A percentile compares a stretch with the other conserved stretches of the same genome.
phyloP scores from a whole-genome alignment of 345 rosid species.

The Populus deltoides region DNA sequence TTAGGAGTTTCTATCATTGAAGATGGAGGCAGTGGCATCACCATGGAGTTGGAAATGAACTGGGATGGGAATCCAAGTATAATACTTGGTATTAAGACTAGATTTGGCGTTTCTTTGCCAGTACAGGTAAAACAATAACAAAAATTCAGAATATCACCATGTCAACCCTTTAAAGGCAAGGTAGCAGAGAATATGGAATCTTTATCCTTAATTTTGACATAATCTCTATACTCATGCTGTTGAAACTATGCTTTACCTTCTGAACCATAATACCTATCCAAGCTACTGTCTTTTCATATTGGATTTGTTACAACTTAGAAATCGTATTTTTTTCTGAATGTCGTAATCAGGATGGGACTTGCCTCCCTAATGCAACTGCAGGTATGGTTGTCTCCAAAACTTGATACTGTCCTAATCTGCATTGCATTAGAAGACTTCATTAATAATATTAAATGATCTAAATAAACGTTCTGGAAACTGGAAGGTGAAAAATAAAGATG shows the following conservation, averaged over 20 bases:
- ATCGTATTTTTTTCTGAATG: background rate
- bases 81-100: slow-evolving; percentile 33
- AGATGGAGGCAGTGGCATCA: slow-evolving; percentile 25
- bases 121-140: slow-evolving; percentile 27
- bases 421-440: background rate
- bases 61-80: slow-evolving; percentile 42
- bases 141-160: background rate
- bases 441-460: background rate
- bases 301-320: background rate
- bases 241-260: background rate
- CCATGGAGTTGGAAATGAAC: slow-evolving; percentile 41
- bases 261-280: no score
- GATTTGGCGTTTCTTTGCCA: slow-evolving; percentile 33
- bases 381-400: background rate
- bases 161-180: background rate
- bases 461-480: background rate
- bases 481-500: background rate
- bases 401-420: background rate
- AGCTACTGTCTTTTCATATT: no score
- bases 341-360: background rate
- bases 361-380: background rate
- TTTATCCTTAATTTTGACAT: background rate
- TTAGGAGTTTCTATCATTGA: slow-evolving; percentile 34
- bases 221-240: background rate
- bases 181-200: background rate